Percentiles rank a stretch among this genome's conserved stretches.
phyloP scores from a whole-genome alignment of 768 basidiomycete genomes.

The Tricholoma saponaceum region DNA sequence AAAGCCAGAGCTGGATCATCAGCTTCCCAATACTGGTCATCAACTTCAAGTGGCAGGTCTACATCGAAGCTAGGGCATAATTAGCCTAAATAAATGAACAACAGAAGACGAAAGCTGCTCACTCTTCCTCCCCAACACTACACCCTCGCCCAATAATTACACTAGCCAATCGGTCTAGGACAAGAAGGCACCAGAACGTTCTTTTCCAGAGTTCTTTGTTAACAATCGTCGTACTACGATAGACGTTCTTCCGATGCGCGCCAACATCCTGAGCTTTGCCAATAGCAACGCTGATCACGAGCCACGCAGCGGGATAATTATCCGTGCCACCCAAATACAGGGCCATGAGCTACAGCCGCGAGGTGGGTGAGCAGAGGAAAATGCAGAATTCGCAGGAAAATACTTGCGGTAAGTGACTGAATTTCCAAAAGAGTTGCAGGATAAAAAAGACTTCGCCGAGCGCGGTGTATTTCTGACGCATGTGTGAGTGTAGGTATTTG shows the following conservation, averaged over 20 bases:
- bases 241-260: slow-evolving; percentile 63
- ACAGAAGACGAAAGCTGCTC: slow-evolving; percentile 15
- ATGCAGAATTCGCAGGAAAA: slow-evolving; percentile 6
- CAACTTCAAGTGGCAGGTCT: slow-evolving; percentile 77
- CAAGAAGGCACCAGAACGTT: slow-evolving; percentile 68
- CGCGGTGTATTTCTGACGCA: slow-evolving; percentile 44
- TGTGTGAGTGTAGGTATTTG: slow-evolving; percentile 2
- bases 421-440: slow-evolving; percentile 61
- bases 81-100: slow-evolving; percentile 6
- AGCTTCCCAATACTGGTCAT: slow-evolving; percentile 75
- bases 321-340: slow-evolving; percentile 50
- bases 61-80: slow-evolving; percentile 62
- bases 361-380: background rate
- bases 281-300: slow-evolving; percentile 46
- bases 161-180: slow-evolving; percentile 55
- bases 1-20: slow-evolving; percentile 48
- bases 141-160: slow-evolving; percentile 53
- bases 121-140: slow-evolving; percentile 66
- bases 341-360: slow-evolving; percentile 39
- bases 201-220: slow-evolving; percentile 72
- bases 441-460: slow-evolving; percentile 47
- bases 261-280: slow-evolving; percentile 75
- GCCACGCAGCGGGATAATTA: slow-evolving; percentile 51
- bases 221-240: slow-evolving; percentile 36
- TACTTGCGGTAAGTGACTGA: slow-evolving; percentile 48